A percentile compares a stretch with the other conserved stretches of the same genome.
Evolutionary conservation across 352 stramenopile species (phyloP).

Genomic region (Pythium brassicae): DNA sequence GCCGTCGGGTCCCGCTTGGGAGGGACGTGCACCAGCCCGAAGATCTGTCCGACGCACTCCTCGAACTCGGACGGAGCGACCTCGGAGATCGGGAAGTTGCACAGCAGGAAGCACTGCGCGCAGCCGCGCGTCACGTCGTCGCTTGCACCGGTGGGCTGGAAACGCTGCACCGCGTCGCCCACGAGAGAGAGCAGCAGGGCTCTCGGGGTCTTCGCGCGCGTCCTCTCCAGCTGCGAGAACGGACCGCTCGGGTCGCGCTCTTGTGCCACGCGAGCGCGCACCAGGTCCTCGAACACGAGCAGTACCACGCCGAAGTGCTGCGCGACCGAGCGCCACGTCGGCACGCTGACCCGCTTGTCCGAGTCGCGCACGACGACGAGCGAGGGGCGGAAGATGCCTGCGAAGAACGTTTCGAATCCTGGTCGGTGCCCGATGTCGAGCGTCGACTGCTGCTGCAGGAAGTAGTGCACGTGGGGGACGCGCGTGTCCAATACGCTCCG

Average conservation of each 20-base stretch:
- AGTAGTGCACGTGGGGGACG: conserved; percentile 2
- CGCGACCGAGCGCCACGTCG: conserved; percentile 7
- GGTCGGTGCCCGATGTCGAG: too few relatives aligned
- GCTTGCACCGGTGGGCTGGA: neutral
- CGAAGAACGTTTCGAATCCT: conserved; percentile 22
- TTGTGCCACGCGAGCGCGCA: conserved; percentile 10
- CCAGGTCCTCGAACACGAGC: conserved; percentile 22
- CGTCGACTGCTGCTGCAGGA: neutral
- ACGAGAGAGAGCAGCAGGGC: conserved; percentile 25
- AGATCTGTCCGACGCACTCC: conserved; percentile 15
- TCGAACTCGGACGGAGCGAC: conserved; percentile 27
- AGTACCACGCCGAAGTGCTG: conserved; percentile 22
- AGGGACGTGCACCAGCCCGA: conserved; percentile 12
- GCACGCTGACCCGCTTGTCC: conserved; percentile 4
- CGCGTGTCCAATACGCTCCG: neutral
- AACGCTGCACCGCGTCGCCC: conserved; percentile 1
- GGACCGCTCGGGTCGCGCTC: conserved; percentile 21
- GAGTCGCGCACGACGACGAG: conserved; percentile 28
- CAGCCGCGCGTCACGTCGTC: neutral
- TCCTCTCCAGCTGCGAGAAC: conserved; percentile 26
- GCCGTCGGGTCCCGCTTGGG: too few relatives aligned
- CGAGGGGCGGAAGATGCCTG: conserved; percentile 24
- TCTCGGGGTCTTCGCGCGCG: conserved; percentile 18
- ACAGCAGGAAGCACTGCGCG: conserved; percentile 36
- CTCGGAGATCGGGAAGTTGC: conserved; percentile 34